These are phyloP conservation scores for Claviceps lovelessii DNA, from an alignment of 2,329 filamentous ascomycete species.

Conservation along the genomic window DNA sequence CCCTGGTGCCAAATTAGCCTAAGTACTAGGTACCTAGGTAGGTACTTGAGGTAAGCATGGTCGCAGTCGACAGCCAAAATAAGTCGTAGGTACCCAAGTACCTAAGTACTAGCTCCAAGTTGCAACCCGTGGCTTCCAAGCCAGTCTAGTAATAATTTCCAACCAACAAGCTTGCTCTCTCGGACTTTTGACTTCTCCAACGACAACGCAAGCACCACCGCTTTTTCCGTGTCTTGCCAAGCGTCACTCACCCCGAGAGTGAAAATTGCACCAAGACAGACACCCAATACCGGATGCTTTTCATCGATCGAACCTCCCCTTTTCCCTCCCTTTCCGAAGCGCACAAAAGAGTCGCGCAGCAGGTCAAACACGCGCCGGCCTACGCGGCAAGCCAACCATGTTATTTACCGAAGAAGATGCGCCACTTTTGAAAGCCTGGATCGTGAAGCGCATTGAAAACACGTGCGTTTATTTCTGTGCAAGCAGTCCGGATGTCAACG, in stretches of 20 bases:
- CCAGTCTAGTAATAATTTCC: no score
- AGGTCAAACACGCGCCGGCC: background rate
- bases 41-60: no score
- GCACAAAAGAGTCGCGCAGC: background rate
- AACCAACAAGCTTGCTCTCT: background rate
- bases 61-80: no score
- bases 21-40: background rate
- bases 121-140: no score
- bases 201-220: background rate
- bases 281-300: background rate
- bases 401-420: constrained; percentile 49
- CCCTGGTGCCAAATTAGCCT: no score
- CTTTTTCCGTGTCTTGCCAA: no score
- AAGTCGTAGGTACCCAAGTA: no score
- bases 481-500: no score
- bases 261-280: no score
- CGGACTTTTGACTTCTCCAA: background rate
- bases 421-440: constrained; percentile 57
- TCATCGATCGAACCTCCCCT: background rate
- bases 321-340: background rate
- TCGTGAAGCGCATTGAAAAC: constrained; percentile 61
- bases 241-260: no score
- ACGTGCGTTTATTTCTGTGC: constrained; percentile 36
- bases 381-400: constrained; percentile 24
- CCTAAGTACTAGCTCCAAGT: no score